phyloP scores from a whole-genome alignment of 331 rosid genomes.

The Ulmus americana region DNA sequence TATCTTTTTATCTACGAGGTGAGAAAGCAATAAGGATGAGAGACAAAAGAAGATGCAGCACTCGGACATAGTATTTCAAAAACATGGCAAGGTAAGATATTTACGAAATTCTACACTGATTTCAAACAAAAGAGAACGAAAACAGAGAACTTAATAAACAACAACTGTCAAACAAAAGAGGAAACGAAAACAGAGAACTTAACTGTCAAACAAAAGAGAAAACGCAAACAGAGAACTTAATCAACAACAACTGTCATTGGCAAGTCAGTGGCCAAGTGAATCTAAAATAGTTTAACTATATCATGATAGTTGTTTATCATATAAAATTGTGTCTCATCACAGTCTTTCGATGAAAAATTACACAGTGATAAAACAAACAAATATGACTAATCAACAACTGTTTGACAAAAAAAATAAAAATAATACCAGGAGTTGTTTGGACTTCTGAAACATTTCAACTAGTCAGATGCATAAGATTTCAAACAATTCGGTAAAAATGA shows the following conservation, averaged over 20 bases:
- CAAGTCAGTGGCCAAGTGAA: neutral
- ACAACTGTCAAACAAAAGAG: no score
- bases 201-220: no score
- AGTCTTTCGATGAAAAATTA: neutral
- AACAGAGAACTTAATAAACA: no score
- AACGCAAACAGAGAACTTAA: no score
- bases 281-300: neutral
- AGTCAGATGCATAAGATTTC: neutral
- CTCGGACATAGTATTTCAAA: no score
- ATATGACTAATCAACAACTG: neutral
- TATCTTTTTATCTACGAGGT: conserved; percentile 54
- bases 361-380: neutral
- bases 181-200: no score
- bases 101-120: no score
- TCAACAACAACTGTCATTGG: no score
- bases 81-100: no score
- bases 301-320: neutral
- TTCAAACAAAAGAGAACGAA: no score
- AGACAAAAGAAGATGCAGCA: neutral
- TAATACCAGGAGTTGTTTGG: neutral
- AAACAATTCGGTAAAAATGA: neutral
- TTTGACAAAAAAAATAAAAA: neutral
- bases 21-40: neutral
- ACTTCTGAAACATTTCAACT: neutral
- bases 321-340: neutral